Evolutionary conservation across 2,329 filamentous ascomycete species (phyloP), one percentile per base, ranked within the genome.

Genomic region (Pezicula neosporulosa): DNA sequence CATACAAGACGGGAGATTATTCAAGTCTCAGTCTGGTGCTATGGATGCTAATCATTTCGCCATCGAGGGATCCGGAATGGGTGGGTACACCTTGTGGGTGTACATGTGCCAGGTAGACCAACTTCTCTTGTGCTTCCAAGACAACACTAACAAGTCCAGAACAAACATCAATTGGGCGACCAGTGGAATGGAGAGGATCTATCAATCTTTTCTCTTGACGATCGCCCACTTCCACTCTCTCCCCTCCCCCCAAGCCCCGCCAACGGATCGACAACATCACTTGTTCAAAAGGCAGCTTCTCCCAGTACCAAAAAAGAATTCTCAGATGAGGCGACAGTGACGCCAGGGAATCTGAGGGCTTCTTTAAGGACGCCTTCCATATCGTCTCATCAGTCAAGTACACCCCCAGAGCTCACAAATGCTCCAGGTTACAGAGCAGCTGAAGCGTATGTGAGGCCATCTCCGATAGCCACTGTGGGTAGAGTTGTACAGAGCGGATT

Each of bases 161-260:
- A 97, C 66, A 86, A 87, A 55, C 94, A 99, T 66, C 77, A 86
- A 64, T 86, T 89, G 72, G 94, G 94, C 49, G 94, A 99, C 63
- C 84, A 90, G 58, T 99, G 94, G 94, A 99, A 99, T 60, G 94
- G 94, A 44, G 94, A 99, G 69, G 94, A 99, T 67, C 72, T 99
- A 33, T 97, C 92, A 5, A 94, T 99, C 49, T 87, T 85, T 66
- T 97, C 90, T 0, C 61, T 82, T 5, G 92, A 99, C 65, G 95
- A 99, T 68, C 85, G 83, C 49, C 71, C 76, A 15, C 66, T 86
- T 37, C 77, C 80, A 2, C 64, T 75, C 37, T 81, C 80, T 2
- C 66, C 77, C 6, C 54, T 81, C 3, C 78, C 78, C 1, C 74
- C 65, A 52, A 71, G 63, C 4, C 64, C 71, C 0, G 65, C 64